Evolutionary conservation across 1,284 basidiomycete genomes (phyloP).

Genomic region (Microbotryum lychnidis-dioicae): DNA sequence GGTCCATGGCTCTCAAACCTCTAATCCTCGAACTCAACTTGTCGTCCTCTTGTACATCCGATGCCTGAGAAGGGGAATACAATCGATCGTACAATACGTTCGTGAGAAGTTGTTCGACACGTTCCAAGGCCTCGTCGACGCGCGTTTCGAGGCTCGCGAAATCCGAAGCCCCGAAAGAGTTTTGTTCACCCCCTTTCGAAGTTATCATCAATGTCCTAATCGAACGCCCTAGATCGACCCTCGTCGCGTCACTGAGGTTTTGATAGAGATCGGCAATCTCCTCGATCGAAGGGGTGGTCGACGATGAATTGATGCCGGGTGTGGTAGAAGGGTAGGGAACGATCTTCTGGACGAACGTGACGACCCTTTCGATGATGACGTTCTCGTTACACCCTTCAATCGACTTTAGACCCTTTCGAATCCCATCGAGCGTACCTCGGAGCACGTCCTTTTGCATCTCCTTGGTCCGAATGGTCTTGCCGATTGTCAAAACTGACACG

Average conservation of each 20-base stretch:
- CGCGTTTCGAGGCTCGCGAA: conserved; percentile 21
- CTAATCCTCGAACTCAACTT: conserved; percentile 77
- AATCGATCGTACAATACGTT: conserved; percentile 38
- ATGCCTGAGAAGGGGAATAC: conserved; percentile 58
- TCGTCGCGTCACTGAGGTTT: conserved; percentile 11
- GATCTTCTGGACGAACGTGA: conserved; percentile 7
- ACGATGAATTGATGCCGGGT: background rate
- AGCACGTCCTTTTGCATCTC: conserved; percentile 11
- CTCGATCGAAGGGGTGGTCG: background rate
- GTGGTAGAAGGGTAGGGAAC: background rate
- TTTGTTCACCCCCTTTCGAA: background rate
- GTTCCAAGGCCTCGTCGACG: conserved; percentile 27
- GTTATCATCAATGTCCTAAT: background rate
- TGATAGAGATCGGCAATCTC: conserved; percentile 15
- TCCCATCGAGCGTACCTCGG: background rate
- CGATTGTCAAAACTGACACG: conserved; percentile 17
- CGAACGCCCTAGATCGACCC: conserved; percentile 8
- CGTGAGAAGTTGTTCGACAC: conserved; percentile 23
- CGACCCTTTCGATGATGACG: conserved; percentile 3
- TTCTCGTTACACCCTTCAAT: conserved; percentile 8
- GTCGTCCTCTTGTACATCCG: conserved; percentile 77
- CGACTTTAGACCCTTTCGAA: background rate
- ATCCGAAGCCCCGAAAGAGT: conserved; percentile 8
- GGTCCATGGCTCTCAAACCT: conserved; percentile 79
- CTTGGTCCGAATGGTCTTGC: conserved; percentile 9